Percentiles rank a stretch among this genome's conserved stretches.
phyloP scores from a whole-genome alignment of 306 rosid genomes.

The Abrus precatorius region DNA sequence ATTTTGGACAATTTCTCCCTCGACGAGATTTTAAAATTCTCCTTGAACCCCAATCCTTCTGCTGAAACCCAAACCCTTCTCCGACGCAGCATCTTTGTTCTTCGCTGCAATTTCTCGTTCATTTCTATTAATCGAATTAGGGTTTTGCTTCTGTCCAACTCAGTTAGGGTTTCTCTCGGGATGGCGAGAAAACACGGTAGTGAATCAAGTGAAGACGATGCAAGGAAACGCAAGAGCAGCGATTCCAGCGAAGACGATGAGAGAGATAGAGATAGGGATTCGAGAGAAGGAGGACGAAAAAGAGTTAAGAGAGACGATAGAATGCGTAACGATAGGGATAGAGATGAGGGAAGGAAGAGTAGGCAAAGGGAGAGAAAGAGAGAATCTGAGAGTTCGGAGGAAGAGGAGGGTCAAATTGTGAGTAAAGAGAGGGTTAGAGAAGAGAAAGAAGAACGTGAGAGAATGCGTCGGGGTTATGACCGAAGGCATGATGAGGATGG shows the following conservation, averaged over 20 bases:
- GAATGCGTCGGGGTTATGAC: slow-evolving; percentile 31
- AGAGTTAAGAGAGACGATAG: slow-evolving; percentile 27
- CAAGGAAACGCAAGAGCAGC: slow-evolving; percentile 45
- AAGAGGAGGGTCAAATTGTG: slow-evolving; percentile 55
- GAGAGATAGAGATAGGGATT: slow-evolving; percentile 48
- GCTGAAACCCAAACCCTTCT: neutral
- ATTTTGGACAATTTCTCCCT: neutral
- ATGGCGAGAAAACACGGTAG: slow-evolving; percentile 63
- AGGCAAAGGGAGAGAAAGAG: slow-evolving; percentile 40
- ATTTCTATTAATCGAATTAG: no score
- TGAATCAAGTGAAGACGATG: slow-evolving; percentile 64
- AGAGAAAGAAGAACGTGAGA: slow-evolving; percentile 42
- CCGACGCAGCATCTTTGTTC: no score
- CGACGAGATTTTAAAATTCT: neutral
- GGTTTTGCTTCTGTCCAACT: neutral
- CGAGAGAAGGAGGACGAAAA: slow-evolving; percentile 32
- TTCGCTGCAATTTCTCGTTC: no score
- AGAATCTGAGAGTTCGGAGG: slow-evolving; percentile 42
- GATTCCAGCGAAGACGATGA: slow-evolving; percentile 56
- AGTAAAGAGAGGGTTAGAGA: slow-evolving; percentile 37
- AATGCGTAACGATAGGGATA: slow-evolving; percentile 39
- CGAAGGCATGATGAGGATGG: slow-evolving; percentile 54
- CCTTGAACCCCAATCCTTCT: neutral
- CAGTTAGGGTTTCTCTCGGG: slow-evolving; percentile 9
- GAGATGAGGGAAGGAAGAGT: slow-evolving; percentile 42